Conservation (phyloP, 2,329 filamentous ascomycete genomes). For the Fusarium praegraminearum region DNA sequence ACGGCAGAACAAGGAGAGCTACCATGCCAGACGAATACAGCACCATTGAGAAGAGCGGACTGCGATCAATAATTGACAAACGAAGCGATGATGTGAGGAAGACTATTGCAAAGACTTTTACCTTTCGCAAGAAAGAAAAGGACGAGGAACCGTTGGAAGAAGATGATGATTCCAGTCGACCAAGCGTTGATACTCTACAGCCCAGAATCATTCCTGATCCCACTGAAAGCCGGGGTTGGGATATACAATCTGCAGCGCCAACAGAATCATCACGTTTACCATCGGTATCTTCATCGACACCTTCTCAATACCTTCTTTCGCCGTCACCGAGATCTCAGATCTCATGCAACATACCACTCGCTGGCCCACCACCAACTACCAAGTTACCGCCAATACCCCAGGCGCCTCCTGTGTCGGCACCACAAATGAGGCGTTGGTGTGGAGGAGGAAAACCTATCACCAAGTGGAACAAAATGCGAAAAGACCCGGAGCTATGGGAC, state of each 20-base stretch:
- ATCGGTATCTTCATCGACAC: constrained; percentile 25
- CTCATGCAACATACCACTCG: constrained; percentile 35
- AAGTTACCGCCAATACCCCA: constrained; percentile 59
- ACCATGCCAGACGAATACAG: constrained; percentile 62
- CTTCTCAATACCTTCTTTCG: constrained; percentile 33
- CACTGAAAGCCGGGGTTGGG: constrained; percentile 30
- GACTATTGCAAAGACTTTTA: constrained; percentile 65
- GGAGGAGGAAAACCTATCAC: constrained; percentile 62
- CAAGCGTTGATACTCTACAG: constrained; percentile 41
- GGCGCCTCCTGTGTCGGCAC: constrained; percentile 26
- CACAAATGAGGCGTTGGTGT: constrained; percentile 65
- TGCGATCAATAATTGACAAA: constrained; percentile 65
- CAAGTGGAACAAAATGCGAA: constrained; percentile 68
- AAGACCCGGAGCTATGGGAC: constrained; percentile 72
- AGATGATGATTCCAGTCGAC: constrained; percentile 37
- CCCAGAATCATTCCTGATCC: constrained; percentile 22
- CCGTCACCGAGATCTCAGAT: constrained; percentile 39
- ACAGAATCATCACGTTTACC: constrained; percentile 27
- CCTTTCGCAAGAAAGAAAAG: constrained; percentile 63
- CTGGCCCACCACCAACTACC: constrained; percentile 56
- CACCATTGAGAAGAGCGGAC: constrained; percentile 66
- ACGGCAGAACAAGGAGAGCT: constrained; percentile 58
- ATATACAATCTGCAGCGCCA: constrained; percentile 17
- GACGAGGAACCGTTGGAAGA: constrained; percentile 45
- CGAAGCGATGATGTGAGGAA: constrained; percentile 67